Percentiles rank a stretch among this genome's conserved stretches.
phyloP scores from a whole-genome alignment of 2,329 filamentous ascomycete genomes.

The Pseudogymnoascus sp. region DNA sequence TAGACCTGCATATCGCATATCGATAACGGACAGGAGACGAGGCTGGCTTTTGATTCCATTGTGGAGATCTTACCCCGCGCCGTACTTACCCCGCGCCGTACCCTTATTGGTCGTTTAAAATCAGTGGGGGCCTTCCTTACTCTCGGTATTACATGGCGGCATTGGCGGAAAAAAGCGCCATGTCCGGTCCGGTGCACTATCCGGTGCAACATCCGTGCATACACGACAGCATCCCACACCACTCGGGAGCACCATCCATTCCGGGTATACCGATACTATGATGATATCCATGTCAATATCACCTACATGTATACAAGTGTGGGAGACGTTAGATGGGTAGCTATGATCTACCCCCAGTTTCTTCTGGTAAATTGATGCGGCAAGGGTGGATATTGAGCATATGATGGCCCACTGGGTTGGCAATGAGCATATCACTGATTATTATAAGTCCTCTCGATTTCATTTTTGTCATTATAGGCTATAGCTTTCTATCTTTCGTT shows the following conservation, averaged over 20 bases:
- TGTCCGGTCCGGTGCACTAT: not conserved
- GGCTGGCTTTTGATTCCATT: not conserved
- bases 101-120: not conserved
- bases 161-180: not conserved
- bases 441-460: not conserved
- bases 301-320: not conserved
- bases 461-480: not conserved
- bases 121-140: not conserved
- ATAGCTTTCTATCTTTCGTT: not conserved
- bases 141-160: not conserved
- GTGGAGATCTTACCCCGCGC: not conserved
- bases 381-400: not conserved
- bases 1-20: not conserved
- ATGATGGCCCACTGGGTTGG: not conserved
- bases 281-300: not conserved
- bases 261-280: not conserved
- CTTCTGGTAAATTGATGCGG: not conserved
- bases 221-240: not conserved
- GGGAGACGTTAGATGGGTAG: not conserved
- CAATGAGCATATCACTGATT: not conserved
- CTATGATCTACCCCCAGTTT: not conserved
- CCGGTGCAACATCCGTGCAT: not conserved
- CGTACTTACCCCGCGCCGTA: not conserved
- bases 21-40: not conserved
- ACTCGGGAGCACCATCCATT: not conserved